Conservation (phyloP, 1,284 basidiomycete species). For the Naganishia sp. region DNA sequence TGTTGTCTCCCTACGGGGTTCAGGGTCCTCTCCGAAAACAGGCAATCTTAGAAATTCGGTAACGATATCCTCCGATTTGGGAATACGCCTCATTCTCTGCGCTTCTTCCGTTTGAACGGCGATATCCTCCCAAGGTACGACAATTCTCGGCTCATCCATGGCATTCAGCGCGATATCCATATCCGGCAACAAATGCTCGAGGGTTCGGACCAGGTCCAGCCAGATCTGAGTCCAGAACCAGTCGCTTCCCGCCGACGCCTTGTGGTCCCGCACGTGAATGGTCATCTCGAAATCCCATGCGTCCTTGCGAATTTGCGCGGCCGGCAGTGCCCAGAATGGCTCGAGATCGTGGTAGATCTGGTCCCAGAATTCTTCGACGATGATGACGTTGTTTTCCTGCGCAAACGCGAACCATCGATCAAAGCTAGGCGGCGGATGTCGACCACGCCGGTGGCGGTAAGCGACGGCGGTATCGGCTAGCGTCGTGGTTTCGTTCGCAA, state of each 20-base stretch:
- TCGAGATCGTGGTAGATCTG: constrained; percentile 23
- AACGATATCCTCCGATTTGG: not conserved
- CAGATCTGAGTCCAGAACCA: constrained; percentile 24
- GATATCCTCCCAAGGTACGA: constrained; percentile 16
- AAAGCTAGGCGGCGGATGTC: constrained; percentile 10
- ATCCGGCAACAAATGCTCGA: constrained; percentile 19
- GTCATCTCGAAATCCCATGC: constrained; percentile 19
- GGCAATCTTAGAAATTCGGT: constrained; percentile 6
- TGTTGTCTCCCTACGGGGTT: constrained; percentile 1
- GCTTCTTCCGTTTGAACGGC: not conserved
- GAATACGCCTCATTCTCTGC: constrained; percentile 5
- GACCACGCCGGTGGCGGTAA: constrained; percentile 7
- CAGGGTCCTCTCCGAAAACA: not conserved
- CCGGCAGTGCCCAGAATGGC: constrained; percentile 20
- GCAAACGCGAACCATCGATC: constrained; percentile 12
- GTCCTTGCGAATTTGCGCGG: constrained; percentile 19
- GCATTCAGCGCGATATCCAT: constrained; percentile 23
- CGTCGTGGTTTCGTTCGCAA: not conserved
- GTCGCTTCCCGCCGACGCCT: constrained; percentile 18
- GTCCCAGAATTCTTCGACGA: constrained; percentile 20
- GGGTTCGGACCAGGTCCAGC: constrained; percentile 13
- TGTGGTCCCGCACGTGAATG: constrained; percentile 16
- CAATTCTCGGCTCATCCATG: constrained; percentile 16
- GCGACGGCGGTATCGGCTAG: constrained; percentile 5
- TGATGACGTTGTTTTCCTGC: constrained; percentile 1